Conservation (phyloP, 2,329 filamentous ascomycete genomes). For the Aspergillus japonicus region DNA sequence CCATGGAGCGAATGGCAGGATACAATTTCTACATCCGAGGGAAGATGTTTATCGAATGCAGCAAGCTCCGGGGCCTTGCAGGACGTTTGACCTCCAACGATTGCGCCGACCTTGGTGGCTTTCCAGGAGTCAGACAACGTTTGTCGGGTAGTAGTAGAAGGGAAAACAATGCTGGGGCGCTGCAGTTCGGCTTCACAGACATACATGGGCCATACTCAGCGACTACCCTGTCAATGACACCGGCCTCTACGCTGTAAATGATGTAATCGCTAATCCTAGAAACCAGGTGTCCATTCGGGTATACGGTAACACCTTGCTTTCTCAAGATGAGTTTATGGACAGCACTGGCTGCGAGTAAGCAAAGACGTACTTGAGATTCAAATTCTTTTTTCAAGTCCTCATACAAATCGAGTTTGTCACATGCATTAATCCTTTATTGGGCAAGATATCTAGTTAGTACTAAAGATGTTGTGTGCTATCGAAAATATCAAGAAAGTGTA, state of each 20-base stretch:
- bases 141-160: background rate
- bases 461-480: constrained; percentile 5
- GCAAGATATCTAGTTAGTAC: constrained; percentile 33
- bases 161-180: constrained; percentile 2
- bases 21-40: constrained; percentile 84
- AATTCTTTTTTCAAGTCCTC: constrained; percentile 79
- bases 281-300: constrained; percentile 91
- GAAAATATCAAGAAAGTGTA: background rate
- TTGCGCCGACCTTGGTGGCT: constrained; percentile 93
- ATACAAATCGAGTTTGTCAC: constrained; percentile 87
- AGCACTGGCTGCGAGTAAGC: constrained; percentile 34
- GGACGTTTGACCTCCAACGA: constrained; percentile 95
- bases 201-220: constrained; percentile 89
- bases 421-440: constrained; percentile 77
- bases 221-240: constrained; percentile 83
- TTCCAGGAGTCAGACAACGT: constrained; percentile 27
- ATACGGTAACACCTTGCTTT: constrained; percentile 82
- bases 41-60: constrained; percentile 87
- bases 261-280: constrained; percentile 97
- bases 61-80: constrained; percentile 96
- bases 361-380: constrained; percentile 72
- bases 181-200: constrained; percentile 31
- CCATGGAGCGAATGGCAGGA: constrained; percentile 97
- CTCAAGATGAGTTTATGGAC: constrained; percentile 40
- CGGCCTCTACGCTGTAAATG: constrained; percentile 97